phyloP scores from a whole-genome alignment of 208 protist genomes.

The Wallacemonas sp. region DNA sequence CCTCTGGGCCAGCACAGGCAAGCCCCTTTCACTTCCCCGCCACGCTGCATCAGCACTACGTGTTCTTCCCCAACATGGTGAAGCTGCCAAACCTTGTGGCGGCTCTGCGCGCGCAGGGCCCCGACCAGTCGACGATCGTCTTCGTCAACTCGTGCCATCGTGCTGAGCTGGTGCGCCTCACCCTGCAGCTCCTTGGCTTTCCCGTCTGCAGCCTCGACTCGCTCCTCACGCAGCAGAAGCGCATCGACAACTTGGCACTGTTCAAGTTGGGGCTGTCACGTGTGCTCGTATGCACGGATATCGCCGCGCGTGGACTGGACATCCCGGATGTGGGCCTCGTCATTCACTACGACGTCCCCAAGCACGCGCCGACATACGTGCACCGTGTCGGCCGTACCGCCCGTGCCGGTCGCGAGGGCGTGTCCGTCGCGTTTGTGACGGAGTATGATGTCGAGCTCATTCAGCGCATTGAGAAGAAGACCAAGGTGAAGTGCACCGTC shows the following conservation, averaged over 20 bases:
- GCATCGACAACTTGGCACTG: slow-evolving; percentile 96
- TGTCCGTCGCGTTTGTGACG: slow-evolving; percentile 75
- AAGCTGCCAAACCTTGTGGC: slow-evolving; percentile 83
- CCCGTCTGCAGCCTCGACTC: slow-evolving; percentile 97
- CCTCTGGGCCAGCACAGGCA: not conserved
- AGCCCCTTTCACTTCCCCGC: slow-evolving; percentile 36
- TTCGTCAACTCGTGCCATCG: slow-evolving; percentile 86
- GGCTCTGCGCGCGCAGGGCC: slow-evolving; percentile 51
- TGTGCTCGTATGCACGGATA: slow-evolving; percentile 91
- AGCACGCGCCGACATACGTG: slow-evolving; percentile 96
- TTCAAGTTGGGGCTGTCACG: slow-evolving; percentile 95
- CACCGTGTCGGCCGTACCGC: slow-evolving; percentile 98
- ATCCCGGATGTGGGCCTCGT: slow-evolving; percentile 96
- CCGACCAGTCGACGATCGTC: slow-evolving; percentile 78
- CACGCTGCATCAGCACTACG: slow-evolving; percentile 57
- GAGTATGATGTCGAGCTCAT: slow-evolving; percentile 82
- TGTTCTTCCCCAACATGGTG: slow-evolving; percentile 85
- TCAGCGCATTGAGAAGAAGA: slow-evolving; percentile 62
- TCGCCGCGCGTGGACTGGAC: slow-evolving; percentile 96
- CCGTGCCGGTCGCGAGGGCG: slow-evolving; percentile 77
- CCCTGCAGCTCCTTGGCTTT: slow-evolving; percentile 92
- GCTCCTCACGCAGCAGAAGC: slow-evolving; percentile 96
- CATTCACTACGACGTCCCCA: slow-evolving; percentile 98
- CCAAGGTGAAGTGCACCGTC: slow-evolving; percentile 29
- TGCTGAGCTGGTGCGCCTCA: slow-evolving; percentile 83